A percentile compares a stretch with the other conserved stretches of the same genome.
These are phyloP conservation scores for Boletellus ananiceps DNA, from an alignment of 768 basidiomycete genomes.

Conservation along the genomic window DNA sequence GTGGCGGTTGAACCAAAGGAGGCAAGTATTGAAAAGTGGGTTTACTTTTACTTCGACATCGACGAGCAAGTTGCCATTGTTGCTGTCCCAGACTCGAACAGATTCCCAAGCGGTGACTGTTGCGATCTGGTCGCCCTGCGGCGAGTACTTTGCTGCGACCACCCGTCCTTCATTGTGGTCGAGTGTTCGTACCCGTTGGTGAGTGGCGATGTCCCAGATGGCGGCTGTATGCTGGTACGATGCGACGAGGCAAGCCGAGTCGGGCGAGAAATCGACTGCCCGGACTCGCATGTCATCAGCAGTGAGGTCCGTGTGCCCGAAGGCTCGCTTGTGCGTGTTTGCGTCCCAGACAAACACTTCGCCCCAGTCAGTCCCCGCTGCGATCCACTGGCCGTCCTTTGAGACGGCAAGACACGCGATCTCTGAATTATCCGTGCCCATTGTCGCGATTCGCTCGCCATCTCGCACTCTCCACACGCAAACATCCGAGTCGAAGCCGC, in stretches of 20 bases:
- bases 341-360: too few relatives aligned
- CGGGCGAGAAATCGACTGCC: neutral
- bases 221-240: neutral
- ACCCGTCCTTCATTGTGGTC: neutral
- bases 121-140: neutral
- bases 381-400: too few relatives aligned
- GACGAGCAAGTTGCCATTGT: neutral
- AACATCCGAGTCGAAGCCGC: neutral
- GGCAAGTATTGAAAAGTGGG: neutral
- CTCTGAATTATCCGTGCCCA: too few relatives aligned
- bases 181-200: neutral
- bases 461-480: neutral
- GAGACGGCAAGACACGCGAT: too few relatives aligned
- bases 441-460: too few relatives aligned
- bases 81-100: too few relatives aligned
- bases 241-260: neutral
- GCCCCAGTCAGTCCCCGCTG: too few relatives aligned
- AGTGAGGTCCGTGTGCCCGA: too few relatives aligned
- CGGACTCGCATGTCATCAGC: too few relatives aligned
- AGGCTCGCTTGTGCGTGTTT: too few relatives aligned
- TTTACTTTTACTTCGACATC: neutral
- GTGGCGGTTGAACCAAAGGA: slow-evolving; percentile 1
- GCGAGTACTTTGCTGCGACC: neutral
- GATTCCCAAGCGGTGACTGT: neutral
- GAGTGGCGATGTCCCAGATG: neutral